phyloP scores from a whole-genome alignment of 2,329 filamentous ascomycete genomes.

The Trichoderma sp. region DNA sequence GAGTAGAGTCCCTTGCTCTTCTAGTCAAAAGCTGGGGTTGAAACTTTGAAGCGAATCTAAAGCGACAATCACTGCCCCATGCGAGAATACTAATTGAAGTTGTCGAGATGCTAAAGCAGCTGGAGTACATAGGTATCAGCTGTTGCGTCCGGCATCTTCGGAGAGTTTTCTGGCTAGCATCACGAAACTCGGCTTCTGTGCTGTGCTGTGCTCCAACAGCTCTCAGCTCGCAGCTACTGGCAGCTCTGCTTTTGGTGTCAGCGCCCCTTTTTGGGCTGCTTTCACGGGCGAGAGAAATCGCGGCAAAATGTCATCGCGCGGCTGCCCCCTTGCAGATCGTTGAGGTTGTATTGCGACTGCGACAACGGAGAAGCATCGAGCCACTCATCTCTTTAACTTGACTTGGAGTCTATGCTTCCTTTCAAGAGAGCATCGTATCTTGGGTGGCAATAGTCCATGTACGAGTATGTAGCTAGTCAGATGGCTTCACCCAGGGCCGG shows the following conservation, averaged over 20 bases:
- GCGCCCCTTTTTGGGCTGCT: constrained; percentile 6
- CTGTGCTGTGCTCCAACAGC: background rate
- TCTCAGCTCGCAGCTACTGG: background rate
- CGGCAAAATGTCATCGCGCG: constrained; percentile 12
- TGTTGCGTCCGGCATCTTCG: constrained; percentile 5
- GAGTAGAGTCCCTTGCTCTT: background rate
- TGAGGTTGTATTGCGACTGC: background rate
- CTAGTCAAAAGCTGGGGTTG: background rate
- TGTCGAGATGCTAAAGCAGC: background rate
- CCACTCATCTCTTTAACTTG: background rate
- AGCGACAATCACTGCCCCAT: background rate
- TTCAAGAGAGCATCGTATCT: background rate
- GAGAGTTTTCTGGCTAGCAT: constrained; percentile 4
- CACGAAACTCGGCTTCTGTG: background rate
- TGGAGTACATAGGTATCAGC: background rate
- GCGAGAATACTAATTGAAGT: background rate
- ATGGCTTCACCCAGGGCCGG: background rate
- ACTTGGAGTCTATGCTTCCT: background rate
- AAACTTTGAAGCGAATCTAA: background rate
- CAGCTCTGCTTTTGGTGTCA: background rate
- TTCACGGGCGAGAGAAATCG: background rate
- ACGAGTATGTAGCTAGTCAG: background rate
- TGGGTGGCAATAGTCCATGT: background rate
- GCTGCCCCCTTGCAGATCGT: constrained; percentile 11
- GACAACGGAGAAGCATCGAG: background rate